phyloP scores from a whole-genome alignment of 257 asterid genomes.

The Mitragyna speciosa region DNA sequence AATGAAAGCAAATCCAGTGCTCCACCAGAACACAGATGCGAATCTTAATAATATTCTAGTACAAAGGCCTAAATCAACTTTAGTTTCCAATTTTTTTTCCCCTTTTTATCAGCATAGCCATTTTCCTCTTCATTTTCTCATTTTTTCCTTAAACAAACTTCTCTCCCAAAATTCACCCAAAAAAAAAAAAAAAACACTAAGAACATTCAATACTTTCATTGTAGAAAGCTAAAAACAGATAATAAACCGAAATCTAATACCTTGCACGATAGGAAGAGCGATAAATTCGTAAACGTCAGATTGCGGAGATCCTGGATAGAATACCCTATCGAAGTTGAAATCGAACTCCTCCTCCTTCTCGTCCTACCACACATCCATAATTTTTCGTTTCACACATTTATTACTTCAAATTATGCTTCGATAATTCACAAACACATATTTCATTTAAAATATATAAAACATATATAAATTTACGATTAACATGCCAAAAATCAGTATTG shows the following conservation, averaged over 20 bases:
- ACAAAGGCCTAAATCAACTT: background rate
- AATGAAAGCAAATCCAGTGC: background rate
- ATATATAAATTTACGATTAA: background rate
- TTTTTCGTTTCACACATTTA: background rate
- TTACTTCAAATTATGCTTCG: background rate
- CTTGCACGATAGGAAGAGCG: slow-evolving; percentile 64
- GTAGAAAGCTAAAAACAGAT: background rate
- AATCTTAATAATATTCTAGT: background rate
- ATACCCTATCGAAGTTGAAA: slow-evolving; percentile 69
- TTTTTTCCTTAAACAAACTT: too few relatives aligned
- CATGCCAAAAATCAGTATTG: background rate
- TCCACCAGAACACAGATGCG: background rate
- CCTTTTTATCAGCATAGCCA: background rate
- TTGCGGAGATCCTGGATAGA: slow-evolving; percentile 77
- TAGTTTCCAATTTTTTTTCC: background rate
- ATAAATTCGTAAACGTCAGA: slow-evolving; percentile 62
- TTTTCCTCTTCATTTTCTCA: too few relatives aligned
- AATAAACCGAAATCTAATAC: slow-evolving; percentile 28
- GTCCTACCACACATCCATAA: slow-evolving; percentile 42
- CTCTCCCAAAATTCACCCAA: background rate
- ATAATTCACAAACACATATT: background rate
- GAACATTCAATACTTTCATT: background rate
- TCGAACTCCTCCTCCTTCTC: slow-evolving; percentile 73
- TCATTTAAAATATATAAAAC: background rate
- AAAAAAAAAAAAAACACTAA: background rate